These are phyloP conservation scores for Fusarium fracticaudum DNA, from an alignment of 2,329 filamentous ascomycete species.

Conservation along the genomic window DNA sequence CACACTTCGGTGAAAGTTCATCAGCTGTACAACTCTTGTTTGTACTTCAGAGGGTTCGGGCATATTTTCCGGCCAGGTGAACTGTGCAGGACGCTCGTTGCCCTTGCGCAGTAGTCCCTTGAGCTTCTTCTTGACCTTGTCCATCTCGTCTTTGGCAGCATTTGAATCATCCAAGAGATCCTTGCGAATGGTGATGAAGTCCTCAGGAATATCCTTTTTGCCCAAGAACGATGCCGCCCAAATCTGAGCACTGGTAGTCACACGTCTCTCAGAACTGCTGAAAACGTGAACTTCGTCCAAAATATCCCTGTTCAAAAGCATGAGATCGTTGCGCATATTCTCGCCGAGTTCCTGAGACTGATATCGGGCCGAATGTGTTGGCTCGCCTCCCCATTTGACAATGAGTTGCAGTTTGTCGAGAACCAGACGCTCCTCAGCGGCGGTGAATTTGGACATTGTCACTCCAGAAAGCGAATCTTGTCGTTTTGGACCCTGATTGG, in stretches of 20 bases:
- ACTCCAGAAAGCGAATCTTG: conserved; percentile 89
- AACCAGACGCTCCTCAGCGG: conserved; percentile 90
- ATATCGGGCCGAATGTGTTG: conserved; percentile 95
- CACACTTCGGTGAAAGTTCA: conserved; percentile 95
- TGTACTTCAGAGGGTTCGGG: conserved; percentile 95
- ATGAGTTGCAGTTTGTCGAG: conserved; percentile 97
- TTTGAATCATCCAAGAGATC: conserved; percentile 97
- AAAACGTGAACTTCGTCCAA: conserved; percentile 94
- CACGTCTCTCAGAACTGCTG: conserved; percentile 93
- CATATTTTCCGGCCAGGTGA: conserved; percentile 97
- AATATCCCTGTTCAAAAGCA: conserved; percentile 90
- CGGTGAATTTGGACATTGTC: conserved; percentile 93
- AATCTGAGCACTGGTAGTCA: conserved; percentile 96
- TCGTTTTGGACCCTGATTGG: conserved; percentile 60
- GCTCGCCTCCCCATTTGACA: conserved; percentile 98
- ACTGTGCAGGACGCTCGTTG: conserved; percentile 92
- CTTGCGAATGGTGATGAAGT: conserved; percentile 91
- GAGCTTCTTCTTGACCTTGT: conserved; percentile 99
- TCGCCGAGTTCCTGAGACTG: conserved; percentile 94
- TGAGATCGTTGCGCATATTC: conserved; percentile 94
- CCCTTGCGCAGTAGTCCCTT: conserved; percentile 92
- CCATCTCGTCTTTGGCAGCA: conserved; percentile 98
- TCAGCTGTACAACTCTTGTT: conserved; percentile 89
- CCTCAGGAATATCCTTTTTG: conserved; percentile 83
- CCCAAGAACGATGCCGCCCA: conserved; percentile 91